Evolutionary conservation across 176 grass and related monocot genomes (phyloP).

Genomic region (Carex cristatella): DNA sequence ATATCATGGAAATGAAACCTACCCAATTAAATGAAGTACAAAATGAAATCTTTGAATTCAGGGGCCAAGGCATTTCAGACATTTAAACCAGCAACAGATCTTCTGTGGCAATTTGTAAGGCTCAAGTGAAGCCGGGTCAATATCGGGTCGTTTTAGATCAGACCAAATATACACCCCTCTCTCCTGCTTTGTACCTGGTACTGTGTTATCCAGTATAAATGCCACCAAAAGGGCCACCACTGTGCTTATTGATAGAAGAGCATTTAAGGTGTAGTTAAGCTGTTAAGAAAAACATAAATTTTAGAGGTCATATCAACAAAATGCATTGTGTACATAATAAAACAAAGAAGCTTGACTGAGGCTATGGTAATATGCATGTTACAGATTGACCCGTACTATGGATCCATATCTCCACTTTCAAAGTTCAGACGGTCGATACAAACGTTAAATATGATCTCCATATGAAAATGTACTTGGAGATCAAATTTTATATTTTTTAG

Average conservation of each 20-base stretch:
- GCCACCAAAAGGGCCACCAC: slow-evolving; percentile 86
- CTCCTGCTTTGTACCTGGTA: slow-evolving; percentile 80
- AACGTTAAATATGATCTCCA: too few species aligned
- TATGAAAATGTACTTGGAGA: too few species aligned
- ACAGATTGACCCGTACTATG: too few species aligned
- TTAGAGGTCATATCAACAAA: not conserved
- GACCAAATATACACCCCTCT: slow-evolving; percentile 98
- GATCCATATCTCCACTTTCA: too few species aligned
- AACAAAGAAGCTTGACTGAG: not conserved
- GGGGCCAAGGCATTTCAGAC: slow-evolving; percentile 66
- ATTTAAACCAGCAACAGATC: slow-evolving; percentile 69
- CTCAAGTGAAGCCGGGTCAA: slow-evolving; percentile 56
- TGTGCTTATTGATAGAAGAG: slow-evolving; percentile 77
- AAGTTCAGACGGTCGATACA: too few species aligned
- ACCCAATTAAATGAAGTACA: not conserved
- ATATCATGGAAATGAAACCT: slow-evolving; percentile 3
- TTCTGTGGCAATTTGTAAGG: slow-evolving; percentile 72
- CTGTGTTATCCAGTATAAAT: slow-evolving; percentile 83
- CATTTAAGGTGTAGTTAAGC: slow-evolving; percentile 85
- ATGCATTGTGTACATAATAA: not conserved
- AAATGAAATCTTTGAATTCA: slow-evolving; percentile 17
- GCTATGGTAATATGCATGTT: too few species aligned
- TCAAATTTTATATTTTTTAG: too few species aligned
- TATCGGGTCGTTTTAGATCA: slow-evolving; percentile 52
- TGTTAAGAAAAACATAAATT: slow-evolving; percentile 29